phyloP scores from a whole-genome alignment of 2,329 filamentous ascomycete genomes.

The Claviceps sp. region DNA sequence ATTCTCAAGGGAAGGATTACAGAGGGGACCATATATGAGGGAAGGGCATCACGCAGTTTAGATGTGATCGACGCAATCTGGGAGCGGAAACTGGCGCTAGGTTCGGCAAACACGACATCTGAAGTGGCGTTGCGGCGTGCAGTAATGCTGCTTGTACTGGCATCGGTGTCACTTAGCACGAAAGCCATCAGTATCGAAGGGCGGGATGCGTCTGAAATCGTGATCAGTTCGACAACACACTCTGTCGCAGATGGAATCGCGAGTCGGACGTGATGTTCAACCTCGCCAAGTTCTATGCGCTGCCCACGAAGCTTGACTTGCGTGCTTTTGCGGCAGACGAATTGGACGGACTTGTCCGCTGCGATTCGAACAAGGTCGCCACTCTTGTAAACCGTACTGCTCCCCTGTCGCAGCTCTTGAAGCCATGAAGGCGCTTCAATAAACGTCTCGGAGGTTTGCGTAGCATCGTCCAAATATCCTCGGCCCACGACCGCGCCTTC shows the following conservation, averaged over 20 bases:
- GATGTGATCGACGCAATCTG: background rate
- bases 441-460: background rate
- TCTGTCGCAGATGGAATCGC: background rate
- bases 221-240: background rate
- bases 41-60: background rate
- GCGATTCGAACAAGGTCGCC: background rate
- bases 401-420: background rate
- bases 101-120: background rate
- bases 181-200: background rate
- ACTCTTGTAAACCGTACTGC: background rate
- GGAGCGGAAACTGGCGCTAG: background rate
- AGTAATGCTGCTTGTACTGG: background rate
- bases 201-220: background rate
- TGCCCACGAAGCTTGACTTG: conserved; percentile 4
- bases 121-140: background rate
- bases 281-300: conserved; percentile 3
- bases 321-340: background rate
- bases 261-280: background rate
- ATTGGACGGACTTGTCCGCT: background rate
- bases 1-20: background rate
- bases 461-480: background rate
- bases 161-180: background rate
- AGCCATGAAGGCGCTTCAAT: background rate
- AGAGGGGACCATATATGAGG: conserved; percentile 2
- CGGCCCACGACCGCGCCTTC: background rate